A percentile compares a stretch with the other conserved stretches of the same genome.
Conservation (phyloP, 352 stramenopile species). For the Pythium rhizo-oryzae region DNA sequence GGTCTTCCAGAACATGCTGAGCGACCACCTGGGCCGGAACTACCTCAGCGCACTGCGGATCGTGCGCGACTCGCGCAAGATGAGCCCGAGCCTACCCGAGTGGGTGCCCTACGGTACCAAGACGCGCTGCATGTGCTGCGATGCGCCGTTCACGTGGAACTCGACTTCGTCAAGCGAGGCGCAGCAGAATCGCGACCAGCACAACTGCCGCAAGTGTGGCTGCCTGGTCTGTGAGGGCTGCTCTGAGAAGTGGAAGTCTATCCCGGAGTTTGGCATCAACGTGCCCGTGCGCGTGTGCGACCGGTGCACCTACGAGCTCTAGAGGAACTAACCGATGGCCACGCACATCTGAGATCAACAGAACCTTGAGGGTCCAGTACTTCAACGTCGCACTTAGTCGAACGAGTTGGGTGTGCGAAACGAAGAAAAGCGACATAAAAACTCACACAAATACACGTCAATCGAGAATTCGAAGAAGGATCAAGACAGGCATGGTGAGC, state of each 20-base stretch:
- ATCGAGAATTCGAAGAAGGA: slow-evolving; percentile 6
- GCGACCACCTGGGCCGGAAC: slow-evolving; percentile 77
- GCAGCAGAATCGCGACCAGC: slow-evolving; percentile 88
- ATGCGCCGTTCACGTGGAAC: slow-evolving; percentile 90
- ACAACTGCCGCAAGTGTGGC: slow-evolving; percentile 88
- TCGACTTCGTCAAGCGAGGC: slow-evolving; percentile 90
- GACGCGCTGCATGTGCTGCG: slow-evolving; percentile 88
- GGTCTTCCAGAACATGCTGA: slow-evolving; percentile 88
- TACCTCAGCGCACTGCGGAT: slow-evolving; percentile 84
- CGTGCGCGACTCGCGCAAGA: slow-evolving; percentile 68
- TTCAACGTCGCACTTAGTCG: slow-evolving; percentile 31
- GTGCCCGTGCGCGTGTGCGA: slow-evolving; percentile 85
- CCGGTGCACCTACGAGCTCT: slow-evolving; percentile 84
- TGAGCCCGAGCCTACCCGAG: slow-evolving; percentile 53
- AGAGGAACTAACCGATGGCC: slow-evolving; percentile 7
- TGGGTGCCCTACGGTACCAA: slow-evolving; percentile 86
- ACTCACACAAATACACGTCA: slow-evolving; percentile 5
- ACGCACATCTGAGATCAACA: not conserved
- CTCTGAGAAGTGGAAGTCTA: slow-evolving; percentile 83
- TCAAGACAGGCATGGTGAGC: slow-evolving; percentile 9
- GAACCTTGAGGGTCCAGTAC: slow-evolving; percentile 1
- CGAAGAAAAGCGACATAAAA: slow-evolving; percentile 14
- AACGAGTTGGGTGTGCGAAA: not conserved
- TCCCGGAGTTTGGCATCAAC: slow-evolving; percentile 87
- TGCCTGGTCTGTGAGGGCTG: slow-evolving; percentile 85